Evolutionary conservation across 352 stramenopile species (phyloP).

Genomic region (Phytophthora hibernalis): DNA sequence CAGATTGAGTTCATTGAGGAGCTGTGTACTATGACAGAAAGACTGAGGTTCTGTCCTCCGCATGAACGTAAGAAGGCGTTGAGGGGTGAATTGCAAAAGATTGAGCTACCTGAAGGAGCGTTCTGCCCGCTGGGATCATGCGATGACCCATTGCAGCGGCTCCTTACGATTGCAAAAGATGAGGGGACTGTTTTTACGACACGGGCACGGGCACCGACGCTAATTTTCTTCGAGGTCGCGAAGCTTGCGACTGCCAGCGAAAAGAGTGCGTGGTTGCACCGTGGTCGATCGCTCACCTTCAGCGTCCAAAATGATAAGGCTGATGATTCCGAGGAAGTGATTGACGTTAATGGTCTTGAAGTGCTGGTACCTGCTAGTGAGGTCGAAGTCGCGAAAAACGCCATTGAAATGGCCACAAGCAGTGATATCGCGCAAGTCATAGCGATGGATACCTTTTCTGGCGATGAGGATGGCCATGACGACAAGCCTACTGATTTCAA

Average conservation of each 20-base stretch:
- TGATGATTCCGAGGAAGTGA: constrained; percentile 27
- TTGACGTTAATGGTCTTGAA: constrained; percentile 25
- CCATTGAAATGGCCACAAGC: constrained; percentile 77
- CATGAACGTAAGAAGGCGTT: constrained; percentile 70
- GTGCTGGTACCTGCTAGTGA: constrained; percentile 19
- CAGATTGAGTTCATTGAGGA: constrained; percentile 79
- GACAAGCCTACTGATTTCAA: constrained; percentile 35
- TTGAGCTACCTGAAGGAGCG: constrained; percentile 62
- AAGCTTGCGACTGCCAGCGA: constrained; percentile 42
- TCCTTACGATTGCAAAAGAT: constrained; percentile 66
- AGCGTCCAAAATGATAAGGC: constrained; percentile 40
- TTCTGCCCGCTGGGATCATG: constrained; percentile 79
- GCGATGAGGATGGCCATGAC: constrained; percentile 46
- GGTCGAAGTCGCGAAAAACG: constrained; percentile 49
- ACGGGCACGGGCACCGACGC: constrained; percentile 78
- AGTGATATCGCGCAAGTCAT: constrained; percentile 80
- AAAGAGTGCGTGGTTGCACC: constrained; percentile 67
- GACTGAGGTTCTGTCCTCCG: constrained; percentile 61
- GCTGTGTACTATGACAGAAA: constrained; percentile 80
- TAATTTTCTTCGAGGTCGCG: constrained; percentile 89
- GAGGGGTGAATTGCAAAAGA: constrained; percentile 59
- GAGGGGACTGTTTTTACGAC: constrained; percentile 91
- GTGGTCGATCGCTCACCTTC: constrained; percentile 49
- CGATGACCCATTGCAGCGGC: constrained; percentile 63
- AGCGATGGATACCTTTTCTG: constrained; percentile 55